Evolutionary conservation across 1,284 basidiomycete species (phyloP).

Genomic region (Irpex sp.): DNA sequence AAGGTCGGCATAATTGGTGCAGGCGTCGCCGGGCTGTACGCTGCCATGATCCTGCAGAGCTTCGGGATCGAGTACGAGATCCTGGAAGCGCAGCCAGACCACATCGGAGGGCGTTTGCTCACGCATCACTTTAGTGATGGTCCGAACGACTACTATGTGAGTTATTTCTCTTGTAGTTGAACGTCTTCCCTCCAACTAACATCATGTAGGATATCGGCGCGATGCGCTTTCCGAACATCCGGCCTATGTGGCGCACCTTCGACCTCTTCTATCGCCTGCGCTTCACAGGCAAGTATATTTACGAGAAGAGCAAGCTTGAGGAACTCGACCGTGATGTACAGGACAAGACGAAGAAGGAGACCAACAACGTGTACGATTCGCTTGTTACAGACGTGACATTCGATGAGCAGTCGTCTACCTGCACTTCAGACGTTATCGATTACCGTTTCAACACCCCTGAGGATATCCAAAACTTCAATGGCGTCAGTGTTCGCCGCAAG

Average conservation of each 20-base stretch:
- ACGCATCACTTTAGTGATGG: constrained; percentile 21
- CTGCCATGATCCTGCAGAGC: constrained; percentile 8
- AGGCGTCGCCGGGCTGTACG: constrained; percentile 4
- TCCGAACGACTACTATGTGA: constrained; percentile 1
- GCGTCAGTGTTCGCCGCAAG: not conserved
- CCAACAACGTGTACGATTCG: constrained; percentile 1
- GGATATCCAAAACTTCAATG: not conserved
- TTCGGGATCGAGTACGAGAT: constrained; percentile 18
- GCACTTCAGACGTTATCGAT: not conserved
- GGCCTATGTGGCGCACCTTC: constrained; percentile 25
- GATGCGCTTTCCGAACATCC: constrained; percentile 25
- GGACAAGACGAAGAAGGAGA: not conserved
- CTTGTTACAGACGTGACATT: not conserved
- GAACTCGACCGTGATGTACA: not conserved
- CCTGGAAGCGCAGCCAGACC: constrained; percentile 6
- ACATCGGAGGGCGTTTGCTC: constrained; percentile 30
- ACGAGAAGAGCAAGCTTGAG: constrained; percentile 2
- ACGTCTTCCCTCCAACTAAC: not conserved
- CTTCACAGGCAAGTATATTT: constrained; percentile 7
- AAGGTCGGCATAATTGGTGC: constrained; percentile 5
- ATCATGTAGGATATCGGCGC: too few species aligned
- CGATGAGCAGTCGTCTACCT: not conserved
- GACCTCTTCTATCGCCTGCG: constrained; percentile 14
- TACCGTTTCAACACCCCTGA: not conserved
- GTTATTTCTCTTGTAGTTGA: not conserved